phyloP scores from a whole-genome alignment of 2,329 filamentous ascomycete species.

The Sclerotinia minor region DNA sequence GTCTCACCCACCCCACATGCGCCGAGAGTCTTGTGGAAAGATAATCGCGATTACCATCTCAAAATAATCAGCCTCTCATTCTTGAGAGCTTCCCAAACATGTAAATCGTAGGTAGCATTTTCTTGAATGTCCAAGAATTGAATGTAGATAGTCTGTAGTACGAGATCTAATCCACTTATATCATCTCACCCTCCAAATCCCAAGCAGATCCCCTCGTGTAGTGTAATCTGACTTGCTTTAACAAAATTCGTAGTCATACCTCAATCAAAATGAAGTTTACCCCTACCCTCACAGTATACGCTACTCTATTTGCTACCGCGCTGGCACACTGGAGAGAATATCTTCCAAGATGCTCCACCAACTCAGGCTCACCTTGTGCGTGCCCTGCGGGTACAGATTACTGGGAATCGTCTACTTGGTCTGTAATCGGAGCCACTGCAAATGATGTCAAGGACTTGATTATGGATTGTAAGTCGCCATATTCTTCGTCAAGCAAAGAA shows the following conservation, averaged over 20 bases:
- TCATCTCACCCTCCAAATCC: neutral
- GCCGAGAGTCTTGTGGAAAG: neutral
- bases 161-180: neutral
- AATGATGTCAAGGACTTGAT: constrained; percentile 16
- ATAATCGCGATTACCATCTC: neutral
- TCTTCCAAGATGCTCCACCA: neutral
- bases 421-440: constrained; percentile 4
- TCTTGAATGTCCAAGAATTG: neutral
- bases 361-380: constrained; percentile 5
- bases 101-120: neutral
- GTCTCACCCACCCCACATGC: neutral
- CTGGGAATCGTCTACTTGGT: constrained; percentile 19
- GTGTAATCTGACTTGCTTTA: neutral
- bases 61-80: neutral
- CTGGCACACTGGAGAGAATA: neutral
- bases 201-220: neutral
- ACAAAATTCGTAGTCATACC: neutral
- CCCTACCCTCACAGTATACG: neutral
- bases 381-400: constrained; percentile 8
- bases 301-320: neutral
- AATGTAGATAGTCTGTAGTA: neutral
- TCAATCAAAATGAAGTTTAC: neutral
- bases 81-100: neutral
- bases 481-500: no score
- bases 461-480: constrained; percentile 8